phyloP scores from a whole-genome alignment of 495 filamentous ascomycete species.

The Polyplosphaeria fusca region DNA sequence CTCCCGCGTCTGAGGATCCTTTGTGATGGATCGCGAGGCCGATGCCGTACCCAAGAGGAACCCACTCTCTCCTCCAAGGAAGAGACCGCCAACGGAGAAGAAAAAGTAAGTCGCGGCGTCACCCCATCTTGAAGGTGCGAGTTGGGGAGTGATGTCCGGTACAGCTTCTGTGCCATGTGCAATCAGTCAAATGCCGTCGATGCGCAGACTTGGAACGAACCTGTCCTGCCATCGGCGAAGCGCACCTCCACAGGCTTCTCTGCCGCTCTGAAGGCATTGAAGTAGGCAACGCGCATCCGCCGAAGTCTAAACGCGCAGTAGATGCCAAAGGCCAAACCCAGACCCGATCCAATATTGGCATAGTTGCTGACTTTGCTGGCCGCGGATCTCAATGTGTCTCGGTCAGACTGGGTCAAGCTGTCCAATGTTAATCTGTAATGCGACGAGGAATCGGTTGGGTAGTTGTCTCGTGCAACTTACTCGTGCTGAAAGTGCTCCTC shows the following conservation, averaged over 20 bases:
- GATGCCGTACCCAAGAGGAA: constrained; percentile 54
- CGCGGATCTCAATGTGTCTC: constrained; percentile 55
- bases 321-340: constrained; percentile 59
- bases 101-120: constrained; percentile 63
- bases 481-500: constrained; percentile 62
- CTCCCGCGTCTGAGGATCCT: constrained; percentile 52
- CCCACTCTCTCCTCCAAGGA: constrained; percentile 63
- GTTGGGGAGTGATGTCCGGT: constrained; percentile 56
- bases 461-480: constrained; percentile 24
- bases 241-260: constrained; percentile 60
- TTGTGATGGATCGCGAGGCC: constrained; percentile 50
- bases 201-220: constrained; percentile 36
- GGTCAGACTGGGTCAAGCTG: constrained; percentile 56
- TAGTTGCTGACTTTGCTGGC: constrained; percentile 51
- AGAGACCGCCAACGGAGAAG: constrained; percentile 58
- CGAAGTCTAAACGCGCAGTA: constrained; percentile 58
- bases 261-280: constrained; percentile 55
- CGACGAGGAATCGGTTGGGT: not conserved
- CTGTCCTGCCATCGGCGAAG: constrained; percentile 58
- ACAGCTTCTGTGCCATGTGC: constrained; percentile 49
- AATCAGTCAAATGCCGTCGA: not conserved
- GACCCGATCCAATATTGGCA: constrained; percentile 55
- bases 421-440: not conserved
- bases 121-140: constrained; percentile 56
- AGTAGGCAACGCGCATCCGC: constrained; percentile 52